Conservation (phyloP, 1,139 yeast genomes). For the Lodderomyces jiufengensis region DNA sequence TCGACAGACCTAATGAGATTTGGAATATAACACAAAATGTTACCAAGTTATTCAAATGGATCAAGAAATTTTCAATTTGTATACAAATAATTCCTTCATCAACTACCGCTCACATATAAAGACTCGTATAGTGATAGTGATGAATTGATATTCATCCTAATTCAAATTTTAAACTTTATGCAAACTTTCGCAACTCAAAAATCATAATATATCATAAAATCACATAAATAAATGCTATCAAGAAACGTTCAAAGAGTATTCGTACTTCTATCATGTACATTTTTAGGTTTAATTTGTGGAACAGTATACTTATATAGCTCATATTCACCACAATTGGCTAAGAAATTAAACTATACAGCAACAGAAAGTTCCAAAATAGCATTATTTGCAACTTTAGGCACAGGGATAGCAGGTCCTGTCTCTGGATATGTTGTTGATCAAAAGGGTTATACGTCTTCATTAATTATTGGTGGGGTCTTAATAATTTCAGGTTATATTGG, state of each 20-base stretch:
- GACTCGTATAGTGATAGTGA: too few species aligned
- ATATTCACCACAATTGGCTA: slow-evolving; percentile 63
- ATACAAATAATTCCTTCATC: too few species aligned
- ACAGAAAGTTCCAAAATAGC: slow-evolving; percentile 56
- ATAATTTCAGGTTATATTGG: slow-evolving; percentile 46
- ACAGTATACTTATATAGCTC: slow-evolving; percentile 59
- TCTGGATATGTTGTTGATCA: slow-evolving; percentile 60
- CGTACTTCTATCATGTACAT: slow-evolving; percentile 44
- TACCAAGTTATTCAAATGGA: too few species aligned
- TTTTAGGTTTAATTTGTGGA: slow-evolving; percentile 55
- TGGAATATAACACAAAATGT: too few species aligned
- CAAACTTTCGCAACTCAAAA: too few species aligned
- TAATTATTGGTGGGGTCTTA: slow-evolving; percentile 40
- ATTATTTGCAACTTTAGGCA: slow-evolving; percentile 56
- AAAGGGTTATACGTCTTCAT: slow-evolving; percentile 45
- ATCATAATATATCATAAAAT: too few species aligned
- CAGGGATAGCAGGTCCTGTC: slow-evolving; percentile 53
- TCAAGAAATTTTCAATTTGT: too few species aligned
- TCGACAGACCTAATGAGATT: too few species aligned
- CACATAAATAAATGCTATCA: too few species aligned
- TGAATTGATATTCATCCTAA: too few species aligned
- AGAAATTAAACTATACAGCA: slow-evolving; percentile 47
- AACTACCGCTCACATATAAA: too few species aligned
- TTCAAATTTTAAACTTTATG: too few species aligned
- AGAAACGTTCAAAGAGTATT: slow-evolving; percentile 31